phyloP scores from a whole-genome alignment of 306 rosid species.

The Gastrolobium bilobum region DNA sequence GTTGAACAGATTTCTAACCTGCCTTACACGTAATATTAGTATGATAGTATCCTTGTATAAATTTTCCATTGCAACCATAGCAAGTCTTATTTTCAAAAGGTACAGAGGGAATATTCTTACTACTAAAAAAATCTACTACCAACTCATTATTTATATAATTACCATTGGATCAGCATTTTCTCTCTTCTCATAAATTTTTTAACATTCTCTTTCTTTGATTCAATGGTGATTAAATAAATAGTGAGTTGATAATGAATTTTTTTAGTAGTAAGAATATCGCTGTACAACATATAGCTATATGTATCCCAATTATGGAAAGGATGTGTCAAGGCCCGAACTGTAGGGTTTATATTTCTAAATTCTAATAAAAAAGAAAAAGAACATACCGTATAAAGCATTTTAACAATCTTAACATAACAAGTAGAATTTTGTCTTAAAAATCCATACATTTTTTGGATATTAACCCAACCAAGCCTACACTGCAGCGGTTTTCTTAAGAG shows the following conservation, averaged over 20 bases:
- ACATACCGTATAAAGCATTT: constrained; percentile 8
- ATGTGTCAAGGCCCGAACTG: constrained; percentile 5
- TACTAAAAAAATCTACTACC: too few relatives aligned
- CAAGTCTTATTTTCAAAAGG: background rate
- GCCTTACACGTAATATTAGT: too few relatives aligned
- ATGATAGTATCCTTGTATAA: background rate
- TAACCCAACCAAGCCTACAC: background rate
- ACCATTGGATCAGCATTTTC: too few relatives aligned
- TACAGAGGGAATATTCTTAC: too few relatives aligned
- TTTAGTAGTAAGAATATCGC: too few relatives aligned
- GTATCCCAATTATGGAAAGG: constrained; percentile 30
- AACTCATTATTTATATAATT: too few relatives aligned
- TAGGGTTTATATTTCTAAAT: background rate
- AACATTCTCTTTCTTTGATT: too few relatives aligned
- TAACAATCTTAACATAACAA: constrained; percentile 5
- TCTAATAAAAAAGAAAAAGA: background rate
- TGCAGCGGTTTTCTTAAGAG: background rate
- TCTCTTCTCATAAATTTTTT: too few relatives aligned
- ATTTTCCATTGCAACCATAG: background rate
- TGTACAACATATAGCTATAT: background rate
- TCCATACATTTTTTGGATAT: background rate
- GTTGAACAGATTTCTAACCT: background rate
- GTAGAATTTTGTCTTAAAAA: background rate
- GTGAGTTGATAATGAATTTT: too few relatives aligned
- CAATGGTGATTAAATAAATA: too few relatives aligned